These are phyloP conservation scores for Irpex sp. DNA, from an alignment of 1,284 basidiomycete species.

Conservation along the genomic window DNA sequence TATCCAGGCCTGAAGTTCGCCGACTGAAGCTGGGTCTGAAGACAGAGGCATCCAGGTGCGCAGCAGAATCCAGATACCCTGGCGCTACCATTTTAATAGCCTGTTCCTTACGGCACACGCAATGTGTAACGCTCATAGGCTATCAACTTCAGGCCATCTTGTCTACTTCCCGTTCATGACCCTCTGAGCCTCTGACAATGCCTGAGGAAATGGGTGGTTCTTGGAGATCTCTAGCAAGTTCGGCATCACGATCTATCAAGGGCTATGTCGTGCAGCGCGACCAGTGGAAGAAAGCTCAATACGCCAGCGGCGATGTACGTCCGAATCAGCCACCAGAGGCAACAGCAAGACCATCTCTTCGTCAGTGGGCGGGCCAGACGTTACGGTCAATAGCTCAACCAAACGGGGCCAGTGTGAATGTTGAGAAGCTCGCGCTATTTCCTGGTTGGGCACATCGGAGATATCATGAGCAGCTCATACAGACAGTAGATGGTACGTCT, in stretches of 20 bases:
- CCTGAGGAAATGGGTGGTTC: slow-evolving; percentile 26
- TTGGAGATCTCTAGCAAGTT: slow-evolving; percentile 29
- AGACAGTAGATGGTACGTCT: slow-evolving; percentile 13
- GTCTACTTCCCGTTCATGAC: not conserved
- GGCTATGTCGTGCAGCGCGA: slow-evolving; percentile 37
- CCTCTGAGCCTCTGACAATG: slow-evolving; percentile 17
- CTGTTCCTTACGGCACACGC: not conserved
- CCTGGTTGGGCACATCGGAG: slow-evolving; percentile 37
- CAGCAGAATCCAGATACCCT: not conserved
- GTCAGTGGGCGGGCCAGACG: slow-evolving; percentile 46
- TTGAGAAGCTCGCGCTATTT: slow-evolving; percentile 32
- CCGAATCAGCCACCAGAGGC: slow-evolving; percentile 5
- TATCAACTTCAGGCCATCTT: not conserved
- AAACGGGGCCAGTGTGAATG: slow-evolving; percentile 9
- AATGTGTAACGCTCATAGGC: not conserved
- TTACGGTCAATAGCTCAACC: slow-evolving; percentile 19
- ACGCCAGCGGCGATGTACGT: not conserved
- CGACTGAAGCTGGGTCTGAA: not conserved
- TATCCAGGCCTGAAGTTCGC: too few relatives aligned
- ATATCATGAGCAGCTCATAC: slow-evolving; percentile 20
- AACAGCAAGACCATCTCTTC: slow-evolving; percentile 30
- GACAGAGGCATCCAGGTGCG: not conserved
- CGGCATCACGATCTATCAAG: slow-evolving; percentile 34
- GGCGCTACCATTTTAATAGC: not conserved
- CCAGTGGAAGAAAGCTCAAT: slow-evolving; percentile 6